Conservation (phyloP, 768 basidiomycete species). For the Symmetrospora coprosmae region DNA sequence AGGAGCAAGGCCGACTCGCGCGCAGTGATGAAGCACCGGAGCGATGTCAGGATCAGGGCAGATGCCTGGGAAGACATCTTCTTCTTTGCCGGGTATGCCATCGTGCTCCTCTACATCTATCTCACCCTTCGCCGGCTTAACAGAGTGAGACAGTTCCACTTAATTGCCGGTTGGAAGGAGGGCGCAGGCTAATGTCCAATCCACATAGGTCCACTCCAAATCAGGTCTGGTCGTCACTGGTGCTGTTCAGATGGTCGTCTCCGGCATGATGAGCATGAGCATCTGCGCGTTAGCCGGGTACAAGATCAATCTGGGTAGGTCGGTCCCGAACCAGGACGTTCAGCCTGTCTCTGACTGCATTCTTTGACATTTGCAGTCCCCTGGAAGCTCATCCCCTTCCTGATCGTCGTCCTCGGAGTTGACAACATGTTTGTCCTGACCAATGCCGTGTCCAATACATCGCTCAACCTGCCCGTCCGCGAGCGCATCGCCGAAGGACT, state of each 20-base stretch:
- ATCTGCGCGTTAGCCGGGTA: conserved; percentile 82
- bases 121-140: conserved; percentile 50
- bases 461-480: conserved; percentile 73
- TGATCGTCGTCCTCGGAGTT: conserved; percentile 85
- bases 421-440: conserved; percentile 88
- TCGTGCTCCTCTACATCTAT: conserved; percentile 60
- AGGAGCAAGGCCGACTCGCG: background rate
- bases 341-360: conserved; percentile 10
- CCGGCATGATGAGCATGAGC: conserved; percentile 83
- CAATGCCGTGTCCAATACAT: conserved; percentile 68
- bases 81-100: conserved; percentile 56
- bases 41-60: conserved; percentile 23
- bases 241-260: conserved; percentile 74
- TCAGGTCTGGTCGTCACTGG: conserved; percentile 86
- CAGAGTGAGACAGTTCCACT: background rate
- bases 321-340: background rate
- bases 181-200: conserved; percentile 44
- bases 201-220: conserved; percentile 79
- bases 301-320: conserved; percentile 48
- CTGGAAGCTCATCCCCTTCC: conserved; percentile 52
- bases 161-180: background rate
- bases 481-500: conserved; percentile 82
- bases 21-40: conserved; percentile 26
- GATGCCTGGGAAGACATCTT: conserved; percentile 44
- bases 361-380: conserved; percentile 27